Conservation (phyloP, 441 rosid genomes). For the Breynia disticha region DNA sequence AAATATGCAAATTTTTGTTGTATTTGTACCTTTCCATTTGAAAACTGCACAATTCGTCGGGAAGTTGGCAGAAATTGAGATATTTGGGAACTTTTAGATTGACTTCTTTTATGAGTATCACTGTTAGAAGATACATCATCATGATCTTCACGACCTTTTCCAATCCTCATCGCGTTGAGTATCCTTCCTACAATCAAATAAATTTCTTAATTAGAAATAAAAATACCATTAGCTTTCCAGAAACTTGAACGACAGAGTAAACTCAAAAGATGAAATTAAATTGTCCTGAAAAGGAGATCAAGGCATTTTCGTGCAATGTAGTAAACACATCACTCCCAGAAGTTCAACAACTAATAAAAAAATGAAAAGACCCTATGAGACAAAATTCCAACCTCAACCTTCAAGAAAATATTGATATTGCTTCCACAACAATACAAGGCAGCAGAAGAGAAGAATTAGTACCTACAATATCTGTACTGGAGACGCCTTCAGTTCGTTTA, state of each 20-base stretch:
- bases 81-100: constrained; percentile 30
- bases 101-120: constrained; percentile 17
- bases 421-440: constrained; percentile 2
- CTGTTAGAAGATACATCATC: constrained; percentile 22
- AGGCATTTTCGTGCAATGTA: too few relatives aligned
- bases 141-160: constrained; percentile 23
- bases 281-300: too few relatives aligned
- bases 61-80: constrained; percentile 94
- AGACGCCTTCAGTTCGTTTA: constrained; percentile 97
- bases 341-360: neutral
- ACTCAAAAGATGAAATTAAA: too few relatives aligned
- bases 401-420: neutral
- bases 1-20: too few relatives aligned
- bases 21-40: constrained; percentile 68
- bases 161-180: constrained; percentile 50
- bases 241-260: too few relatives aligned
- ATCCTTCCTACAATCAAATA: constrained; percentile 54
- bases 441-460: constrained; percentile 18
- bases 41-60: constrained; percentile 85
- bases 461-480: constrained; percentile 99
- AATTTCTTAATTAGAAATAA: constrained; percentile 1
- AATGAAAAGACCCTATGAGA: neutral
- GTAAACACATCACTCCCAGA: too few relatives aligned
- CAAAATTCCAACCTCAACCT: neutral
- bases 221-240: neutral